Conservation (phyloP, 306 rosid species). For the Cucumis melo region DNA sequence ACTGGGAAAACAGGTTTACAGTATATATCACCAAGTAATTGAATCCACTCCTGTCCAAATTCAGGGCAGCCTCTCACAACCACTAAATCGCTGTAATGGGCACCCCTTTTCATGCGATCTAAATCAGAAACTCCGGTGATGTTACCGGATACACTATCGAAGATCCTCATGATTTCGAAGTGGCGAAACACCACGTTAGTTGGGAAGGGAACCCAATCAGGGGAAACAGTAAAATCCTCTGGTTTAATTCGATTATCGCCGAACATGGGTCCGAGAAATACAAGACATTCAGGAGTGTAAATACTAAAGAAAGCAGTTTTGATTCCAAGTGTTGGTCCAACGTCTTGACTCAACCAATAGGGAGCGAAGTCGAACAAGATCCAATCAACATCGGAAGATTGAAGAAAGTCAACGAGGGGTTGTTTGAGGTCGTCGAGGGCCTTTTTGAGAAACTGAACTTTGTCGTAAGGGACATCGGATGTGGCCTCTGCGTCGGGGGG, state of each 20-base stretch:
- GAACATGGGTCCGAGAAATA: neutral
- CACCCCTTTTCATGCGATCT: neutral
- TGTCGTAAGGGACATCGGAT: neutral
- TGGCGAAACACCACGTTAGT: slow-evolving; percentile 10
- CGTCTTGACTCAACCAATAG: slow-evolving; percentile 4
- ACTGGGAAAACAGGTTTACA: neutral
- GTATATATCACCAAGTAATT: neutral
- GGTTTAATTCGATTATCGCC: neutral
- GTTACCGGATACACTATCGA: neutral
- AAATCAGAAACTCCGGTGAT: neutral
- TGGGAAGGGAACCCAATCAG: slow-evolving; percentile 18
- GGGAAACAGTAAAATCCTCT: neutral
- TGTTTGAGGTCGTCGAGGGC: slow-evolving; percentile 15
- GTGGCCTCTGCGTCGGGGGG: slow-evolving; percentile 12
- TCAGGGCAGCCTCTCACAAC: slow-evolving; percentile 9
- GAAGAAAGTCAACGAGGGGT: neutral
- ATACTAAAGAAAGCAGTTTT: neutral
- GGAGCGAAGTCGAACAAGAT: slow-evolving; percentile 13
- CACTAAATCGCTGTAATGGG: neutral
- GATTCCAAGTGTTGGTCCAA: neutral
- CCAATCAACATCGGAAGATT: slow-evolving; percentile 11
- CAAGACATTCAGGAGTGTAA: neutral
- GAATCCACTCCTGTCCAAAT: slow-evolving; percentile 8
- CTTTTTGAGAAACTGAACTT: slow-evolving; percentile 5
- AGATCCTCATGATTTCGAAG: slow-evolving; percentile 14